These are phyloP conservation scores for Chaetomium sp. DNA, from an alignment of 2,329 filamentous ascomycete species.

Conservation along the genomic window DNA sequence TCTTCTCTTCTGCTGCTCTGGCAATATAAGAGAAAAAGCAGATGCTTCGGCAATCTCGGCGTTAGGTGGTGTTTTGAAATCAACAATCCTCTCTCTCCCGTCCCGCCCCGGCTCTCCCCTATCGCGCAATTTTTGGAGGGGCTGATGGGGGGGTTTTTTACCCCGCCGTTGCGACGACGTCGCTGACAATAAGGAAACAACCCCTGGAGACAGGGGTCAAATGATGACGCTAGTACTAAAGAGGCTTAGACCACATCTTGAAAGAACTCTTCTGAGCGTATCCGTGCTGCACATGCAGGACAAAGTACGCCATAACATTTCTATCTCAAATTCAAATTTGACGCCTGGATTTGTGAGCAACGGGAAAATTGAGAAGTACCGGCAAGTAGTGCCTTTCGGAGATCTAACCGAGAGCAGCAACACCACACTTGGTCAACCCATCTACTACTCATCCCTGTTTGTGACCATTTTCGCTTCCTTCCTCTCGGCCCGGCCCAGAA, in stretches of 20 bases:
- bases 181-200: constrained; percentile 10
- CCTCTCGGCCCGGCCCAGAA: too few relatives aligned
- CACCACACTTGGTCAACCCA: too few relatives aligned
- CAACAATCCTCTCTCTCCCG: not conserved
- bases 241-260: not conserved
- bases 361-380: too few relatives aligned
- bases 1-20: not conserved
- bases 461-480: too few relatives aligned
- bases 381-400: too few relatives aligned
- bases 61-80: not conserved
- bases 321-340: too few relatives aligned
- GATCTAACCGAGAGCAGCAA: too few relatives aligned
- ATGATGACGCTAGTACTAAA: not conserved
- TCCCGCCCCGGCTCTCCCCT: not conserved
- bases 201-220: not conserved
- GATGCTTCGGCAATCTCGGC: not conserved
- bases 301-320: too few relatives aligned
- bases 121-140: constrained; percentile 20
- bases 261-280: not conserved
- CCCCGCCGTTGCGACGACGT: constrained; percentile 24
- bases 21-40: too few relatives aligned
- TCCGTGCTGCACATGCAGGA: not conserved
- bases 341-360: too few relatives aligned
- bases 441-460: too few relatives aligned
- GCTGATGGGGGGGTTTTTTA: constrained; percentile 15